phyloP scores from a whole-genome alignment of 768 basidiomycete species.

The Filobasidium wieringae region DNA sequence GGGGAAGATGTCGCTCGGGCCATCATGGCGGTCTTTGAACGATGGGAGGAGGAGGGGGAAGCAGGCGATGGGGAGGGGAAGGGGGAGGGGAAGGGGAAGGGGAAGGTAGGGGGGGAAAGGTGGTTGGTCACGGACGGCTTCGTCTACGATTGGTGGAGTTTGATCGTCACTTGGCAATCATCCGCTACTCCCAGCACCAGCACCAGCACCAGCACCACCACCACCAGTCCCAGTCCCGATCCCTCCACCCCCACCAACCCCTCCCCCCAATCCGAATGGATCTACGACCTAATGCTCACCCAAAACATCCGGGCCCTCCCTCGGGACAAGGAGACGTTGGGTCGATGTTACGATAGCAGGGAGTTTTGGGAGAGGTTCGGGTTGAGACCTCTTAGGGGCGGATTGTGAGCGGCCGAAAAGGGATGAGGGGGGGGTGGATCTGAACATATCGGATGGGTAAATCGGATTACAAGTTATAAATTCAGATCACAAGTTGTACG shows the following conservation, averaged over 20 bases:
- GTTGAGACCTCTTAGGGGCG: neutral
- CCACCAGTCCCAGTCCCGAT: neutral
- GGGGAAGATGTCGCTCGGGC: conserved; percentile 17
- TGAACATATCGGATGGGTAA: neutral
- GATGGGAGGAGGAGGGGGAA: neutral
- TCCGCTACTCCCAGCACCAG: neutral
- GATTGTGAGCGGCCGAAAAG: neutral
- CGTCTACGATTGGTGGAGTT: neutral
- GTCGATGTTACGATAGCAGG: neutral
- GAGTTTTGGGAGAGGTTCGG: neutral
- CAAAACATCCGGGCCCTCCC: neutral
- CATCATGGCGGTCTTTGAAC: neutral
- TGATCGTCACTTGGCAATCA: neutral
- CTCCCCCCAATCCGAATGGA: neutral
- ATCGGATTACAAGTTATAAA: too few relatives aligned
- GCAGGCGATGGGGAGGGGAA: neutral
- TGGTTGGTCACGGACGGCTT: neutral
- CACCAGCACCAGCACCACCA: neutral
- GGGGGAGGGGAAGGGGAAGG: neutral
- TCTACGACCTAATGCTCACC: neutral
- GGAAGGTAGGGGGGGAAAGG: neutral
- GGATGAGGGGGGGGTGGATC: neutral
- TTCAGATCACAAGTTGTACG: too few relatives aligned
- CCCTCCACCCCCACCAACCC: neutral
- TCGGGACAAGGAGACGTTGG: neutral